Evolutionary conservation across 345 rosid species (phyloP).

Genomic region (Pugionium cornutum): DNA sequence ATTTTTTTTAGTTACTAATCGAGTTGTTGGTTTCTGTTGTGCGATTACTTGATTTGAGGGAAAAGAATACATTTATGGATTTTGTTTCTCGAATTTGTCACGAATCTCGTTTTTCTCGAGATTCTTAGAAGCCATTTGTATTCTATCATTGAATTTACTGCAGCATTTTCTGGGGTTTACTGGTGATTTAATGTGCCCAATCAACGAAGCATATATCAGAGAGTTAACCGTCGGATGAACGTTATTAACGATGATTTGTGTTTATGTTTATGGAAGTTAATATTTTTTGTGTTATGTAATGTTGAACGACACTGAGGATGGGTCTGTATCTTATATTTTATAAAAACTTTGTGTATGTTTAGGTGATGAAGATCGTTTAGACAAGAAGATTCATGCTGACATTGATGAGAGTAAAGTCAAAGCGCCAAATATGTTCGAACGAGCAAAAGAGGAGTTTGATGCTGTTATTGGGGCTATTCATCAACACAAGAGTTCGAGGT

Average conservation of each 20-base stretch:
- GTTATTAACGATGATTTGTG: background rate
- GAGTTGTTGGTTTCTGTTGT: background rate
- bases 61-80: background rate
- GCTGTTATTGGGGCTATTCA: slow-evolving; percentile 56
- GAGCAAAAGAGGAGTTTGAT: slow-evolving; percentile 68
- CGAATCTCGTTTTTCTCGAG: background rate
- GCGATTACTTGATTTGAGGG: background rate
- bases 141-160: background rate
- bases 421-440: slow-evolving; percentile 61
- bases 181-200: background rate
- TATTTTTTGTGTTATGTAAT: background rate
- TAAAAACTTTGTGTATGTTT: slow-evolving; percentile 3
- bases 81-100: background rate
- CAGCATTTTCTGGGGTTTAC: background rate
- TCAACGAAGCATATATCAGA: background rate
- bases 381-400: slow-evolving; percentile 44
- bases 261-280: background rate
- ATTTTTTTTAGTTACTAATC: background rate
- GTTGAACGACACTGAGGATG: background rate
- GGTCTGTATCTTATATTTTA: no score
- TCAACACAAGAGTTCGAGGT: slow-evolving; percentile 40
- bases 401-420: slow-evolving; percentile 51
- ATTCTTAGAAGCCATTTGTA: background rate
- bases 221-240: background rate
- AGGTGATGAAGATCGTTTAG: slow-evolving; percentile 28